phyloP scores from a whole-genome alignment of 1,139 yeast genomes.

The Geotrichum phurueaensis region DNA sequence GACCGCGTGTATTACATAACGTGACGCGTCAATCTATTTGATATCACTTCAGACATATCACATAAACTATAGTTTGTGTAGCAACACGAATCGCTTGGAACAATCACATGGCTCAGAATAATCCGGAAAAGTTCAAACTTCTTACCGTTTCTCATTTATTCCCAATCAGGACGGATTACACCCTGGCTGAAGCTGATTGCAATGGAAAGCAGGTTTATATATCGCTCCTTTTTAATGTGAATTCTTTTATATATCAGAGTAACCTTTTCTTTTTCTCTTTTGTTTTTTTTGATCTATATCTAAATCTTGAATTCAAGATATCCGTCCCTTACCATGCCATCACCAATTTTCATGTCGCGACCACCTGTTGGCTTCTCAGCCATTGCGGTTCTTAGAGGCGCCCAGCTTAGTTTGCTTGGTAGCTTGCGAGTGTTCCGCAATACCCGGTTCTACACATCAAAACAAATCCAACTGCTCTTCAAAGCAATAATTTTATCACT shows the following conservation, averaged over 20 bases:
- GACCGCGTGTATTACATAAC: too few species aligned
- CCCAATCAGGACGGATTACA: neutral
- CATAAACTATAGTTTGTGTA: neutral
- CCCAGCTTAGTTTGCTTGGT: conserved; percentile 48
- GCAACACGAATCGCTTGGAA: neutral
- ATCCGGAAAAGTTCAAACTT: neutral
- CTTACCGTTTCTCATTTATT: neutral
- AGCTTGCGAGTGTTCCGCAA: conserved; percentile 42
- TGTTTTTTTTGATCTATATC: neutral
- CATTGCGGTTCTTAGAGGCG: conserved; percentile 46
- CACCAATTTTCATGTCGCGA: conserved; percentile 46
- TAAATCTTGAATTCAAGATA: neutral
- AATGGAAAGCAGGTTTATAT: neutral
- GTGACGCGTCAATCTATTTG: too few species aligned
- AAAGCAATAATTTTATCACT: neutral
- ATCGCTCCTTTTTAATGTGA: neutral
- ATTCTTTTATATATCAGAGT: too few species aligned
- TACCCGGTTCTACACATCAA: neutral
- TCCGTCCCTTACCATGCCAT: conserved; percentile 37
- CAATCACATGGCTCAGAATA: neutral
- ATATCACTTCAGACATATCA: too few species aligned
- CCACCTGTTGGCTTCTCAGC: conserved; percentile 48
- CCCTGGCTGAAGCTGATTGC: neutral
- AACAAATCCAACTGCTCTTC: neutral
- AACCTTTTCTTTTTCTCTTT: neutral